These are phyloP conservation scores for Cercospora berteroae DNA, from an alignment of 2,329 filamentous ascomycete genomes.

Conservation along the genomic window DNA sequence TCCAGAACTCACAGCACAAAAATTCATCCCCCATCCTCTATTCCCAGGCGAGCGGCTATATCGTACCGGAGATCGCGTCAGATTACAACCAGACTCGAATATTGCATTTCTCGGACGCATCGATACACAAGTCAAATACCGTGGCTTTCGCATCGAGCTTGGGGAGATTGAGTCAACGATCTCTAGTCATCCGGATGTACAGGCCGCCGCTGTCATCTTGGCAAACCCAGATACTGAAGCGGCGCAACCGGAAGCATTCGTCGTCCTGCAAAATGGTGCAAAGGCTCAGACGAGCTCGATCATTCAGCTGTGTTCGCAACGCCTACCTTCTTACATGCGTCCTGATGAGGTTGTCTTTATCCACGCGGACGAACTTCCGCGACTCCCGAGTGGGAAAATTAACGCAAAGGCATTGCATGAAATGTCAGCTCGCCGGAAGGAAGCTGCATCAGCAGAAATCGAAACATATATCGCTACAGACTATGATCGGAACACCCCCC, in stretches of 20 bases:
- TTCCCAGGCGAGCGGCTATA: conserved; percentile 23
- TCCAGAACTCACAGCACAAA: conserved; percentile 25
- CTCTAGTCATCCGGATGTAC: conserved; percentile 66
- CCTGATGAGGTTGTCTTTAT: conserved; percentile 28
- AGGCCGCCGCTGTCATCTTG: conserved; percentile 46
- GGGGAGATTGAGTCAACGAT: conserved; percentile 85
- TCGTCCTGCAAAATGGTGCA: conserved; percentile 23
- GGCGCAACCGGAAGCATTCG: conserved; percentile 29
- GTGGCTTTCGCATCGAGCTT: conserved; percentile 89
- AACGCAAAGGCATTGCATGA: conserved; percentile 30
- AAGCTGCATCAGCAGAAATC: conserved; percentile 2
- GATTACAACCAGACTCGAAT: conserved; percentile 23
- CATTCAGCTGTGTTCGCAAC: conserved; percentile 20
- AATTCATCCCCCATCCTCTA: conserved; percentile 29
- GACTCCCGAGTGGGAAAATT: conserved; percentile 31
- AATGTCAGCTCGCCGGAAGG: conserved; percentile 20
- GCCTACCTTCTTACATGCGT: conserved; percentile 30
- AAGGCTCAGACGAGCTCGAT: conserved; percentile 21
- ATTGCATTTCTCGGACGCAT: conserved; percentile 65
- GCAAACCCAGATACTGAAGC: conserved; percentile 24
- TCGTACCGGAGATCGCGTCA: conserved; percentile 28
- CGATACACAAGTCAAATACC: conserved; percentile 88
- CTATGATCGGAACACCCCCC: conserved; percentile 10
- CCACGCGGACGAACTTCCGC: conserved; percentile 25
- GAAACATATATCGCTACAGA: neutral